Conservation (phyloP, 2,329 filamentous ascomycete species). For the Alternaria postmessia region DNA sequence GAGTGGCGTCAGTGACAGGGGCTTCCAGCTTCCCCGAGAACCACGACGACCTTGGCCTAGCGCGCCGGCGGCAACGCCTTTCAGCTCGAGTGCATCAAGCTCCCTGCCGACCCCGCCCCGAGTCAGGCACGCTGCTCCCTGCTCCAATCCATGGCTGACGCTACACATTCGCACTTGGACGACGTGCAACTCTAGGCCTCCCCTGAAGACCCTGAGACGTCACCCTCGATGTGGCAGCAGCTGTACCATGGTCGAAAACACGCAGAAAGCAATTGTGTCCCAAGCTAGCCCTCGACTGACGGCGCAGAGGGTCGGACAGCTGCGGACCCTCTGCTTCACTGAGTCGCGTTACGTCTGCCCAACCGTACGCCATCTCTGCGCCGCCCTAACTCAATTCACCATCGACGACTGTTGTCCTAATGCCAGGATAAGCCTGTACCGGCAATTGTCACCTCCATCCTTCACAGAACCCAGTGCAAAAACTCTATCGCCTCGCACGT, state of each 20-base stretch:
- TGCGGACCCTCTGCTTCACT: constrained; percentile 17
- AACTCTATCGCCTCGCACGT: constrained; percentile 16
- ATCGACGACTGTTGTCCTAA: constrained; percentile 8
- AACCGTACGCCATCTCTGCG: constrained; percentile 14
- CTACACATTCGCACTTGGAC: neutral
- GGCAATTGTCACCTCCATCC: neutral
- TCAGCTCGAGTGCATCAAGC: constrained; percentile 7
- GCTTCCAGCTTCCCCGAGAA: constrained; percentile 29
- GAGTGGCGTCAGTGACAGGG: constrained; percentile 29
- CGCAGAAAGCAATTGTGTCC: constrained; percentile 16
- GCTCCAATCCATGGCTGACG: neutral
- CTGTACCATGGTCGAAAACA: constrained; percentile 20
- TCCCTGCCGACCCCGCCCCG: constrained; percentile 18
- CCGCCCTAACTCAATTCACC: constrained; percentile 15
- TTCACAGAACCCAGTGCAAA: constrained; percentile 6
- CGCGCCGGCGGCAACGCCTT: constrained; percentile 5
- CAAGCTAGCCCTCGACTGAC: constrained; percentile 10
- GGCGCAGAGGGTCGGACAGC: constrained; percentile 2
- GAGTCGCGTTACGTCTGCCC: constrained; percentile 18
- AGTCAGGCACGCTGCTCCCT: constrained; percentile 1
- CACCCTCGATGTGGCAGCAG: constrained; percentile 13
- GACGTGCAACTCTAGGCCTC: neutral
- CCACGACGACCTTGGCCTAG: constrained; percentile 14
- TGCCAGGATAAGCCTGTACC: constrained; percentile 21
- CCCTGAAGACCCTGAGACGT: constrained; percentile 23